These are phyloP conservation scores for Dipteronia dyeriana DNA, from an alignment of 345 rosid species.

Conservation along the genomic window DNA sequence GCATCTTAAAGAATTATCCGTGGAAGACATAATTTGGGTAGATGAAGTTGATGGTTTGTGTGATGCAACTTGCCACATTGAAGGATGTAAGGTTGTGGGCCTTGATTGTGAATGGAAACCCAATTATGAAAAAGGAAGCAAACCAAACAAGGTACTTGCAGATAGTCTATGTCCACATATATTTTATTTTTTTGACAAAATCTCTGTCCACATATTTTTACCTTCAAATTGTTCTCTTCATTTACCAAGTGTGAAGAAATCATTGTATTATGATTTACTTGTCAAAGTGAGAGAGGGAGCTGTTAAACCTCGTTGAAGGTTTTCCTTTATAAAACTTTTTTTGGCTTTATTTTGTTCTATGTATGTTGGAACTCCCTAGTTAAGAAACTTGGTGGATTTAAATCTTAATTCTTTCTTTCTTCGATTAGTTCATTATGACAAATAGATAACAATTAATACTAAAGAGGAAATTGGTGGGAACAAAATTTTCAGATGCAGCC, in stretches of 20 bases:
- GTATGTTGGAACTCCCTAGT: not conserved
- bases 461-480: too few relatives aligned
- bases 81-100: conserved; percentile 77
- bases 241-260: not conserved
- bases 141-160: conserved; percentile 66
- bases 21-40: conserved; percentile 75
- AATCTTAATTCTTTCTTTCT: too few relatives aligned
- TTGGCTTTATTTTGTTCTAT: not conserved
- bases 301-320: not conserved
- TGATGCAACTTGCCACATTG: conserved; percentile 56
- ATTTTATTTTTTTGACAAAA: too few relatives aligned
- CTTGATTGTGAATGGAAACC: conserved; percentile 99
- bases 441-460: too few relatives aligned
- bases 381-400: not conserved
- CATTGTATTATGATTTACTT: not conserved
- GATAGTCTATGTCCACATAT: conserved; percentile 5
- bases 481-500: too few relatives aligned
- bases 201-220: conserved; percentile 1
- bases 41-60: conserved; percentile 61
- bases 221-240: conserved; percentile 1
- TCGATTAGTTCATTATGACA: too few relatives aligned
- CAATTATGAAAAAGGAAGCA: conserved; percentile 68
- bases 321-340: not conserved
- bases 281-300: not conserved
- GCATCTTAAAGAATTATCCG: conserved; percentile 59